Conservation (phyloP, 495 filamentous ascomycete genomes). For the Talaromyces adpressus region DNA sequence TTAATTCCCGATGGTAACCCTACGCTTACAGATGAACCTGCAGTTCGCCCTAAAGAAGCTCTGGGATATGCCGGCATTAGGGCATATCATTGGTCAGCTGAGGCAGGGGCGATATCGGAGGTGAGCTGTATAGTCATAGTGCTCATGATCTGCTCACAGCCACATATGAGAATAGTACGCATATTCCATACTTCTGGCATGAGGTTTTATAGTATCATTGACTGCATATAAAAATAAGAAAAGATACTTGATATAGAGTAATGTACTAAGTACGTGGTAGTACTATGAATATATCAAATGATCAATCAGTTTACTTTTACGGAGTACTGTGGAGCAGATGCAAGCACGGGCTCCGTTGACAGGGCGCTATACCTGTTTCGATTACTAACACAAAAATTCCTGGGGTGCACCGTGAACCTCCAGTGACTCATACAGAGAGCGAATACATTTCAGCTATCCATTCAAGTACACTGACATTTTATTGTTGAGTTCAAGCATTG, state of each 20-base stretch:
- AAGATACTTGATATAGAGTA: not conserved
- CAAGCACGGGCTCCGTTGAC: not conserved
- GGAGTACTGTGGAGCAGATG: not conserved
- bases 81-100: not conserved
- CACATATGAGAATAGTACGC: no score
- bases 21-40: not conserved
- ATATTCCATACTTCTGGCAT: no score
- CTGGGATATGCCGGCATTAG: not conserved
- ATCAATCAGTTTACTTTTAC: no score
- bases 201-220: not conserved
- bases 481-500: not conserved
- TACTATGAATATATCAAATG: not conserved
- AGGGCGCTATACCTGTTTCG: not conserved
- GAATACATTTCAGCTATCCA: not conserved
- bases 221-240: not conserved
- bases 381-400: not conserved
- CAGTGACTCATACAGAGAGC: not conserved
- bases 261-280: not conserved
- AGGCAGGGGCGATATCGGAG: not conserved
- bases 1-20: not conserved
- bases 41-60: not conserved
- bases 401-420: not conserved
- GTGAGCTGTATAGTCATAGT: not conserved
- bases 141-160: not conserved
- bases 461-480: not conserved